These are phyloP conservation scores for Pestalotiopsis sp. DNA, from an alignment of 2,329 filamentous ascomycete genomes.

Conservation along the genomic window DNA sequence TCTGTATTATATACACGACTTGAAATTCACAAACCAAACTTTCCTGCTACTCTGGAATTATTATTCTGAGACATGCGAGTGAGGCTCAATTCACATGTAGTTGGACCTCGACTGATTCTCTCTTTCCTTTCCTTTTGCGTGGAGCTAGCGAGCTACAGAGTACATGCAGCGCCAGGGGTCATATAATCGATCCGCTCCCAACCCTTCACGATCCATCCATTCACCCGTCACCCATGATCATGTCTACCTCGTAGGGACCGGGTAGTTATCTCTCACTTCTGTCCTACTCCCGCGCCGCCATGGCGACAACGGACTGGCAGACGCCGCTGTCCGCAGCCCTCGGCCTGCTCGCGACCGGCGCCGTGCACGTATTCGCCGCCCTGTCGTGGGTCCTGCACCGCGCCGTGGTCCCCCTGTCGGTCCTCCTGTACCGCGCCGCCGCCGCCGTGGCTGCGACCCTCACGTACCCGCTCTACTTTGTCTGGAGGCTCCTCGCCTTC, in stretches of 20 bases:
- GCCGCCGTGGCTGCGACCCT: conserved; percentile 30
- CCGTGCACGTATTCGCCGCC: background rate
- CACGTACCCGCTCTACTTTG: conserved; percentile 29
- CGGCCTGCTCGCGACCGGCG: background rate
- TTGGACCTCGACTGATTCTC: no score
- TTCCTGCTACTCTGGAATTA: no score
- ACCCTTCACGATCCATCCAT: background rate
- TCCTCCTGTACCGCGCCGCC: background rate
- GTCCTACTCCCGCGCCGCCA: background rate
- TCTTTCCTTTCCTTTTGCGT: no score
- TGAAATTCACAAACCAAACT: no score
- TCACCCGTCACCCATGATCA: background rate
- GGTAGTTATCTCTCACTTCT: background rate
- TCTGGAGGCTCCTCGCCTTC: conserved; percentile 24
- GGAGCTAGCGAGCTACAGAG: no score
- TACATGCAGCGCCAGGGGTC: no score
- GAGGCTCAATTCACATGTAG: no score
- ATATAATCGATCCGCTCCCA: no score
- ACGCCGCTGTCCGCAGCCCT: background rate
- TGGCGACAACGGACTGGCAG: conserved; percentile 7
- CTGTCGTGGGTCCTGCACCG: background rate
- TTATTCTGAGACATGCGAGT: no score
- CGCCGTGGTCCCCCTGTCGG: background rate
- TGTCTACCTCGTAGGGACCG: background rate
- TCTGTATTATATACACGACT: no score